A percentile compares a stretch with the other conserved stretches of the same genome.
Conservation (phyloP, 192 early-diverging fungal genomes). For the Backusella morwellensis region DNA sequence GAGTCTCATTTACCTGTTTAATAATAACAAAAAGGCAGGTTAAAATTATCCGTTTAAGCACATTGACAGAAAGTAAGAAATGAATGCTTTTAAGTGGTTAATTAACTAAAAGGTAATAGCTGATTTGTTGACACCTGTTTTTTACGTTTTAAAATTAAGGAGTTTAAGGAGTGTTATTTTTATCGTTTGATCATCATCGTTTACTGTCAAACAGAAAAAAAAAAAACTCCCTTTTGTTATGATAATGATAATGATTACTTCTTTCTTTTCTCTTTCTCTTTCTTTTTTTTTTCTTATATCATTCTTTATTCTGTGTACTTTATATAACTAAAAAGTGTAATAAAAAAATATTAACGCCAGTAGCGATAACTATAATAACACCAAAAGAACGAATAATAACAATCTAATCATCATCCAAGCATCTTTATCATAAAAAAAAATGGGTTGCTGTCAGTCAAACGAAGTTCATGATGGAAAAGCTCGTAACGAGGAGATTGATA, state of each 20-base stretch:
- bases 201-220: not conserved
- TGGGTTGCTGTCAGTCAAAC: conserved; percentile 89
- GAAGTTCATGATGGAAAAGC: conserved; percentile 84
- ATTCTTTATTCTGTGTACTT: not conserved
- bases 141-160: not conserved
- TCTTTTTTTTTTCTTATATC: not conserved
- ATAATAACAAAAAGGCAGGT: no score
- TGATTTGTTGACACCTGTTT: not conserved
- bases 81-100: not conserved
- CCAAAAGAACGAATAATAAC: not conserved
- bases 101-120: not conserved
- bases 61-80: not conserved
- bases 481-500: conserved; percentile 90
- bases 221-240: not conserved
- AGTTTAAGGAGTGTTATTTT: not conserved
- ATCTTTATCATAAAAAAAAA: conserved; percentile 26
- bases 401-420: not conserved
- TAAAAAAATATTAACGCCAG: not conserved
- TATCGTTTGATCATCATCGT: not conserved
- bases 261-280: not conserved
- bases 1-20: no score
- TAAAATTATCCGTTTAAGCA: no score
- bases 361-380: not conserved
- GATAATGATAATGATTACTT: not conserved
- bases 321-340: not conserved